Evolutionary conservation across 1,139 yeast genomes (phyloP), one percentile per base, ranked within the genome.

Genomic region (Kodamaea ohmeri): DNA sequence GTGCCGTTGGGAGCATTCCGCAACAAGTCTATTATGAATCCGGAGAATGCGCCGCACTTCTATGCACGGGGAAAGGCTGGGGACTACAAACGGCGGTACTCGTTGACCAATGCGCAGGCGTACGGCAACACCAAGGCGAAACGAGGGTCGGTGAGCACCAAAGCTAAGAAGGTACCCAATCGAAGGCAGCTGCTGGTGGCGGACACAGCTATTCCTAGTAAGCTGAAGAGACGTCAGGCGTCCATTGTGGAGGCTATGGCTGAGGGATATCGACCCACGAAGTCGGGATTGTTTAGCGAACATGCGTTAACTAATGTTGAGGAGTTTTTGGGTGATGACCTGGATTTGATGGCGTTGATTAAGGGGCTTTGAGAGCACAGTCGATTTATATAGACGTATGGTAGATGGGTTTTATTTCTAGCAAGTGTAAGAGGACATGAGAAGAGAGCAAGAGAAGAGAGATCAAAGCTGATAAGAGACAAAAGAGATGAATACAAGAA

Each of bases 1-100:
- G 86, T 87, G 7, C 96, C 97, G 2, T 63, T 89, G 29, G 87
- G 95, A 4, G 96, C 97, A 1, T 89, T 89, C 57, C 71, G 97
- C 51, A 89, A 88, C 60, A 83, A 87, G 53, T 86, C 89, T 4
- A 58, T 74, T 18, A 51, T 69, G 27, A 58, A 51, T 22, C 50
- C 60, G 2, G 53, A 59, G 16, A 56, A 51, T 30, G 51, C 50
- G 18, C 47, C 63, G n/a, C 41, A 54, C 24, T 49, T 48, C 32
- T 59, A 53, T 41, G n/a, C n/a, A n/a, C 55, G 55, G 33, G 6
- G 25, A 5, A 21, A 20, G 26, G 58, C 56, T 25, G 53, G 59
- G 21, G 51, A 51, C 12, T 46, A 42, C 38, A 47, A 46, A 21
- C 39, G 53, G 15, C 40, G 52, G 24, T 50, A 49, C 27, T 49